These are phyloP conservation scores for Aspergillus novoparasiticus DNA, from an alignment of 2,329 filamentous ascomycete genomes.

Conservation along the genomic window DNA sequence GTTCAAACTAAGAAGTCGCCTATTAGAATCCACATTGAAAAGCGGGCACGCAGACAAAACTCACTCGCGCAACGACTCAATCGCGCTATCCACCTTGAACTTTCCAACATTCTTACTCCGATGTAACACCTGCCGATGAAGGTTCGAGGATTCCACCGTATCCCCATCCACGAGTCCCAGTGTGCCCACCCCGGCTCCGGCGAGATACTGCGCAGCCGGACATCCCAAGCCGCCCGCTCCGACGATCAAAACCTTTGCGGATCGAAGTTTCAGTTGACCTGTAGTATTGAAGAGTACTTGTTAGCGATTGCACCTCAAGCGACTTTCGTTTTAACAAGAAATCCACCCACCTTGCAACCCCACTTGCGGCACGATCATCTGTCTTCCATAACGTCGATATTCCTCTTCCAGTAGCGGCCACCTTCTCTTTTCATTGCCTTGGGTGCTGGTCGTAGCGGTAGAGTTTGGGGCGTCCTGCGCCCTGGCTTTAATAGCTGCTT, in stretches of 20 bases:
- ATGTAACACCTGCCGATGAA: slow-evolving; percentile 90
- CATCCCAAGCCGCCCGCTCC: slow-evolving; percentile 90
- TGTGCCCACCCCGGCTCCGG: slow-evolving; percentile 81
- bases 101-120: slow-evolving; percentile 69
- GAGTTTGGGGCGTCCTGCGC: slow-evolving; percentile 5
- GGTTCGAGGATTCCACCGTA: slow-evolving; percentile 81
- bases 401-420: slow-evolving; percentile 75
- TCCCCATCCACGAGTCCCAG: slow-evolving; percentile 88
- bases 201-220: slow-evolving; percentile 89
- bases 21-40: slow-evolving; percentile 12
- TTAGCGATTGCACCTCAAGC: slow-evolving; percentile 6
- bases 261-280: slow-evolving; percentile 77
- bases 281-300: background rate
- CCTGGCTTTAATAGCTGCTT: slow-evolving; percentile 24
- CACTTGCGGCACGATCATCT: slow-evolving; percentile 83
- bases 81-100: slow-evolving; percentile 79
- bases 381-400: slow-evolving; percentile 84
- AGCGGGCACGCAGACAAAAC: slow-evolving; percentile 16
- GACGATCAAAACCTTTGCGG: slow-evolving; percentile 74
- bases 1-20: slow-evolving; percentile 62
- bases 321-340: background rate
- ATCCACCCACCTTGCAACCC: slow-evolving; percentile 68
- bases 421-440: slow-evolving; percentile 30
- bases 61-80: slow-evolving; percentile 60
- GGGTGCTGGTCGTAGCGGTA: background rate